Base-by-base conservation (phyloP, 805 yeast species). In the Candida vaughaniae region DNA sequence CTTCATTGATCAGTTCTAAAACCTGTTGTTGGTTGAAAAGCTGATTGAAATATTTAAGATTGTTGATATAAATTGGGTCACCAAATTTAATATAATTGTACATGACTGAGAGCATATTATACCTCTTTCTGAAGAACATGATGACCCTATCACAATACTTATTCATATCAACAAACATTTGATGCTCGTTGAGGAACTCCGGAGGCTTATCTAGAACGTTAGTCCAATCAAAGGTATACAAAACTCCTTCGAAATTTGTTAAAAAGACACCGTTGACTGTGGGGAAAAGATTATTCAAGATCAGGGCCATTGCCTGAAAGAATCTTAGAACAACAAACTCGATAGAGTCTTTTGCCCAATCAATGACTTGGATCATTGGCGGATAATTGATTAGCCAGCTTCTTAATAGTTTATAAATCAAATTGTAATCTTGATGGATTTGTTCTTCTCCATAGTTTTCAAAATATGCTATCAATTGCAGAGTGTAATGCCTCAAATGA, bases 251-350 rank as follows among this genome's bases (percentile, higher is more conserved):
- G 33, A 57, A 57, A 20, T 46, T 45, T 8, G 51, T 49, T 14
- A 55, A 37, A 29, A 55, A 57, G 19, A 48, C 35, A 26, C 40
- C 51, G n/a, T 33, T 42, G 3, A 49, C 53, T 6, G 39, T 27
- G 1, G 63, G 63, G 35, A 57, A 51, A 20, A 57, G 29, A 39
- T 48, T 49, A 32, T 49, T 51, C 12, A 57, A 29, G 2, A 49
- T 35, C 5, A 30, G 31, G 2, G 52, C 32, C 27, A 57, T 31
- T 2, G 51, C 26, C 12, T 35, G 22, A 33, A 38, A 55, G 5
- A 54, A 39, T 19, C 40, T 27, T 27, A 48, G 36, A 5, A 52
- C 17, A 2, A 46, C 17, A 6, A 37, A 33, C 16, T 42, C 53
- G 5, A 43, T 17, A 10, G 51, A 49, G 29, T 47, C 48, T 3